Base-by-base conservation (phyloP, 2,329 filamentous ascomycete species). In the Graphilbum sp. region DNA sequence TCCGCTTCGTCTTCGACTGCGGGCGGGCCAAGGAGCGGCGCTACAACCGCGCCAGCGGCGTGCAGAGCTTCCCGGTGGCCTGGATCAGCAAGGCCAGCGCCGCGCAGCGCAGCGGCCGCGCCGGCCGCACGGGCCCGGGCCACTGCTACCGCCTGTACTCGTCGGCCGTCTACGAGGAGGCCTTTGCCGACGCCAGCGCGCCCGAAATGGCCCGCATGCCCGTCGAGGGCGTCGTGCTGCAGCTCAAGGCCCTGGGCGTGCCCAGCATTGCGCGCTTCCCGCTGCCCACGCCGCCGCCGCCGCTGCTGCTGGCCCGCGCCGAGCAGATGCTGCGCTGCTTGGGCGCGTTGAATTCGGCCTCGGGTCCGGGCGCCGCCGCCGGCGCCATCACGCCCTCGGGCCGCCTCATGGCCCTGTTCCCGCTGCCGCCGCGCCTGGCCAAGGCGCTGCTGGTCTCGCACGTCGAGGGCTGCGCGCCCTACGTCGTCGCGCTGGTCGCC, bases 1-100 rank as follows among this genome's bases (percentile, higher is more conserved):
- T 93, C 43, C 75, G 84, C 43, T 98, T 95, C 52, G 90, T 98
- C 9, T 95, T 98, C 45, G 88, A 96, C 56, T 87, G 83, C 46
- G 90, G 90, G 25, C 71, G 92, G 36, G 80, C 83, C 27, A 98
- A 98, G 56, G 87, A 95, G 55, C 79, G 88, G 45, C 81, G 79
- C 41, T 96, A 90, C 50, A 83, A 96, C 53, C 69, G 74, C n/a
- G 62, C 73, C 11, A 95, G 82, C 9, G 88, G 88, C 4, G 88
- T 98, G 1, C 90, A 98, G 54, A 94, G 81, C 52, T 98, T 94
- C 53, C 82, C 94, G 49, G 74, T 98, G 38, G 80, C 81, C 31
- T 98, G 88, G 85, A 92, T 96, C 54, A 95, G 87, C 62, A 96
- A 98, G 61, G 90, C 90, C 21, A 93, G 85, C 54, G 88, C 90